phyloP scores from a whole-genome alignment of 1,284 basidiomycete genomes.

The Moesziomyces globuligerus region DNA sequence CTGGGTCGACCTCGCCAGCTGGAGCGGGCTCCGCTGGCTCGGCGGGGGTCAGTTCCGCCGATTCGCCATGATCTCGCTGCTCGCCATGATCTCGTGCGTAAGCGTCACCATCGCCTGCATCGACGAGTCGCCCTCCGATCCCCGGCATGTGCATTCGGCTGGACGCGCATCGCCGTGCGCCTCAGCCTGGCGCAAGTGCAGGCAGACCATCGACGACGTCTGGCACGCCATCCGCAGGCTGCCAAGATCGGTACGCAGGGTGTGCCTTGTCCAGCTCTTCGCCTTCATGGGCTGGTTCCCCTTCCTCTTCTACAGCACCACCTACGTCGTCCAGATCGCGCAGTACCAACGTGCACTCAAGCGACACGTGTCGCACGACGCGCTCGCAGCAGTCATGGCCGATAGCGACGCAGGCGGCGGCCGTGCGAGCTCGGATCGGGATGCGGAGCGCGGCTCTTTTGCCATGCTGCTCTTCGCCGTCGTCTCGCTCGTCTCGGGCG shows the following conservation, averaged over 20 bases:
- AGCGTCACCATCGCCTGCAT: slow-evolving; percentile 85
- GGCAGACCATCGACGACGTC: slow-evolving; percentile 36
- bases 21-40: slow-evolving; percentile 80
- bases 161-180: slow-evolving; percentile 1
- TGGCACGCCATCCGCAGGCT: slow-evolving; percentile 52
- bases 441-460: slow-evolving; percentile 57
- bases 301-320: slow-evolving; percentile 73
- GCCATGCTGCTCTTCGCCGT: slow-evolving; percentile 63
- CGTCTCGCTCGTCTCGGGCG: slow-evolving; percentile 50
- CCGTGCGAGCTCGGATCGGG: slow-evolving; percentile 33
- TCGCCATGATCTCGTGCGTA: slow-evolving; percentile 82
- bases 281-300: slow-evolving; percentile 84
- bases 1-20: slow-evolving; percentile 81
- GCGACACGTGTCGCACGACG: slow-evolving; percentile 47
- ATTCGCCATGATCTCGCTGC: slow-evolving; percentile 85
- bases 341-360: slow-evolving; percentile 77
- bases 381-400: background rate
- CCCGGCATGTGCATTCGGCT: background rate
- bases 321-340: slow-evolving; percentile 88
- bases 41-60: slow-evolving; percentile 95
- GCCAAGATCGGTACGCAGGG: slow-evolving; percentile 70
- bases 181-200: slow-evolving; percentile 9
- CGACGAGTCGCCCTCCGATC: slow-evolving; percentile 66
- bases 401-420: background rate
- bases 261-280: slow-evolving; percentile 81